Base-by-base conservation (phyloP, 1,284 basidiomycete genomes). In the Ustilago bromivora region DNA sequence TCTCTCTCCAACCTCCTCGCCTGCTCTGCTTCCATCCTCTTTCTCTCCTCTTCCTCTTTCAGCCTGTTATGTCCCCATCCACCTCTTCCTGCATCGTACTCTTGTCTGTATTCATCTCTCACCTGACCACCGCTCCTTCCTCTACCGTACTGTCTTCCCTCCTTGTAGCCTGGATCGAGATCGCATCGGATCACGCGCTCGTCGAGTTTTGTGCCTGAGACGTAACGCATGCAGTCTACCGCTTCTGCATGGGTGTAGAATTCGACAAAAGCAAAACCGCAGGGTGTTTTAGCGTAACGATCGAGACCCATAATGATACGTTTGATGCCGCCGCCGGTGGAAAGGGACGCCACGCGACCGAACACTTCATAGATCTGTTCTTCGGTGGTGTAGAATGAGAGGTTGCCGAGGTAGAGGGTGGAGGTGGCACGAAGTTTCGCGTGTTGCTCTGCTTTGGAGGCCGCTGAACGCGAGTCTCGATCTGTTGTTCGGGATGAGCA, bases 321-420 rank as follows among this genome's bases (percentile, higher is more conserved):
- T 87, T 98, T 98, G 80, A 99, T 95, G 36, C 95, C 95, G 41
- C 95, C 95, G 49, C 95, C 95, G 73, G 95, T 92, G 79, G 94
- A 93, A 1, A 94, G 91, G 77, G 90, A 92, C 47, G 95, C 91
- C 80, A 95, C 97, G 88, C 94, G 94, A 66, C 92, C 91, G 87
- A 99, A 99, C 58, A 99, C 88, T 87, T 99, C 96, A 88, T 98
- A 98, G 87, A 99, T 98, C 88, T 99, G 97, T 86, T 98, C 96
- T 88, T 99, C 97, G 57, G 96, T 98, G 11, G 96, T 98, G 88
- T 94, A 81, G 76, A 84, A 84, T 12, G 78, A 82, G 5, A 84
- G 74, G 52, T 84, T 84, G 61, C 82, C 97, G 83, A 99, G 92
- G 91, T 98, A 89, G 23, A 90, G 88, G 1, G 89, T 90, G 6